Evolutionary conservation across 495 filamentous ascomycete species (phyloP), one percentile per base, ranked within the genome.

Genomic region (Neurospora sp.): DNA sequence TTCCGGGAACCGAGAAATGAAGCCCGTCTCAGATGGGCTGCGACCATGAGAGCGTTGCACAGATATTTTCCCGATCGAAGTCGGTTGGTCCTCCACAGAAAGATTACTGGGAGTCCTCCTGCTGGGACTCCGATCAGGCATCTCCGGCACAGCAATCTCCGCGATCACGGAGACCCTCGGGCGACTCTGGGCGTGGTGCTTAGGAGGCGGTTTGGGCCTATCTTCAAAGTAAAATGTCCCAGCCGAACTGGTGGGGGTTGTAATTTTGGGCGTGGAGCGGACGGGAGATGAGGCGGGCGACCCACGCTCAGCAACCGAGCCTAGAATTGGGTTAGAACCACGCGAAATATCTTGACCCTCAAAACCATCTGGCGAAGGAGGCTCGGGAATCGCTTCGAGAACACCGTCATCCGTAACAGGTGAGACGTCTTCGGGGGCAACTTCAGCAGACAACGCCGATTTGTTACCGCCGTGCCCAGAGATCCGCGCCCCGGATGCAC

Each of bases 81-180:
- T 74, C 20, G 79, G 77, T 71, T 80, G 79, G n/a, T 72, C 71
- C 54, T 74, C 69, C 23, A 76, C 69, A 4, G 79, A 76, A 2
- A 76, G 73, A 62, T 74, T 80, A 31, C 75, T 76, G 23, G 74
- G 69, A 3, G 74, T 72, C 23, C 78, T 78, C 27, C 81, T 73
- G n/a, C 77, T 83, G 16, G 82, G 69, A 69, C 78, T 86, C 70
- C 82, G 78, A 72, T 86, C 84, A 9, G 83, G 84, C 54, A 66
- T 66, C 54, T 66, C 54, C 4, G 54, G 54, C 54, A 27, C 54
- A 66, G 49, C 10, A 60, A 27, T 11, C 49, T 60, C 49, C 10
- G 49, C 5, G 49, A 60, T 60, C 49, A 66, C 54, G 6, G 54
- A 66, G 23, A 66, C 54, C 27, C 31, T 75, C 72, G 11, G 70